Base-by-base conservation (phyloP, 129 eudicot species). In the Ambrosia artemisiifolia region DNA sequence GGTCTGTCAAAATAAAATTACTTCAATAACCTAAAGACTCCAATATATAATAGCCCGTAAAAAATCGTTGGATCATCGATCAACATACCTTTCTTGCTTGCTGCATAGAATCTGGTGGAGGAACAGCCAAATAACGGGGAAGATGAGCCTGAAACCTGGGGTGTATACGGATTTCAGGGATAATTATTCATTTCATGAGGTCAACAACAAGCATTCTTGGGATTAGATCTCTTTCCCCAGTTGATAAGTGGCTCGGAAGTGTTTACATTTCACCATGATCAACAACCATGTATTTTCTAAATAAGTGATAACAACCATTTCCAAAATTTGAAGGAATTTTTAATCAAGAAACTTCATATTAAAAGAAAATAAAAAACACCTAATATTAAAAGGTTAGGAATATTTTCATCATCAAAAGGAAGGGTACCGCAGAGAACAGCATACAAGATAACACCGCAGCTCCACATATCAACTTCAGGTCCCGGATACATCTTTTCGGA, bases 121-220 rank as follows among this genome's bases (percentile, higher is more conserved):
- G 95, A 66, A 89, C 98, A 43, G 98, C 98, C 69, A 93, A 79
- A 79, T 93, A 93, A 55, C 96, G 87, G 3, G 98, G 96, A n/a
- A 93, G 95, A 85, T 84, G 98, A 80, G 90, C 88, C 78, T 87
- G 96, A 78, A 93, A 93, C 98, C 98, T 89, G 8, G 84, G 83
- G 79, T 93, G 96, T 62, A 75, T 56, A 65, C 98, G 90, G 65
- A 93, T 85, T 69, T 89, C 98, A 42, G 96, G 96, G 70, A 93
- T 93, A 18, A 92, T 89, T 82, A 93, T 84, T 36, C 96, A 84
- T 76, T 93, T 93, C 95, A 87, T 89, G 50, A 96, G 96, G 81
- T 93, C 98, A 56, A 93, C 98, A 11, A 93, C 90, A 79, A 93
- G 98, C 98, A 89, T 89, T 80, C 98, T 82, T 70, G 98, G 98